Conservation (phyloP, 2,329 filamentous ascomycete species). For the Penicillium sp. region DNA sequence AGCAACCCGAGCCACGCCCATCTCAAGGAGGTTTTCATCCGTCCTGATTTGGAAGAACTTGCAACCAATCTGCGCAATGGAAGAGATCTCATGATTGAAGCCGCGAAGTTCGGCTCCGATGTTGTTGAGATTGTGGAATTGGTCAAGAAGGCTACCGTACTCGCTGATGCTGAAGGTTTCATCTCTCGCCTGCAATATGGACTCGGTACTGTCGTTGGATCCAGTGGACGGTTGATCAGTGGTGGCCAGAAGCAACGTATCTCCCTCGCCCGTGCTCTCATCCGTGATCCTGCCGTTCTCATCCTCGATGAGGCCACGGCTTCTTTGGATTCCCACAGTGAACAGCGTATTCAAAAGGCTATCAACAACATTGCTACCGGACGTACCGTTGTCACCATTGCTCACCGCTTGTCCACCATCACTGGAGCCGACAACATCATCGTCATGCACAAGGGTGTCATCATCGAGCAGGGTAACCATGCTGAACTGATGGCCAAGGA, state of each 20-base stretch:
- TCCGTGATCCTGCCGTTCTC: conserved; percentile 68
- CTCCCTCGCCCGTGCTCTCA: conserved; percentile 75
- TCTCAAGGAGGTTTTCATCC: conserved; percentile 43
- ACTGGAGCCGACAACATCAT: conserved; percentile 58
- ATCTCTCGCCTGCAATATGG: conserved; percentile 41
- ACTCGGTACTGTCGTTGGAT: conserved; percentile 72
- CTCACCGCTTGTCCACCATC: conserved; percentile 57
- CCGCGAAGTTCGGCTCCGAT: conserved; percentile 46
- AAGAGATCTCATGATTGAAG: conserved; percentile 48
- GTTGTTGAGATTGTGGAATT: conserved; percentile 54
- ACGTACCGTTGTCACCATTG: conserved; percentile 73
- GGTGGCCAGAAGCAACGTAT: conserved; percentile 82
- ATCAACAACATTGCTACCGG: conserved; percentile 56
- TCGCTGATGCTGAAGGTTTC: conserved; percentile 58
- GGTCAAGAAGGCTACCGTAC: conserved; percentile 43
- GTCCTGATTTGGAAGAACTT: conserved; percentile 52
- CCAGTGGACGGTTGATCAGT: conserved; percentile 70
- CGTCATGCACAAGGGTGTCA: conserved; percentile 55
- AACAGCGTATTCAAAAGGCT: conserved; percentile 55
- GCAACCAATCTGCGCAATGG: conserved; percentile 47
- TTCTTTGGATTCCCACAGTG: conserved; percentile 56
- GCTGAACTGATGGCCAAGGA: conserved; percentile 53
- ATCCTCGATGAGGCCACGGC: conserved; percentile 81
- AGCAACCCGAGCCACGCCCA: conserved; percentile 26
- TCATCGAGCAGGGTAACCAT: conserved; percentile 54